Base-by-base conservation (phyloP, 2,329 filamentous ascomycete species). In the Colletotrichum sidae region DNA sequence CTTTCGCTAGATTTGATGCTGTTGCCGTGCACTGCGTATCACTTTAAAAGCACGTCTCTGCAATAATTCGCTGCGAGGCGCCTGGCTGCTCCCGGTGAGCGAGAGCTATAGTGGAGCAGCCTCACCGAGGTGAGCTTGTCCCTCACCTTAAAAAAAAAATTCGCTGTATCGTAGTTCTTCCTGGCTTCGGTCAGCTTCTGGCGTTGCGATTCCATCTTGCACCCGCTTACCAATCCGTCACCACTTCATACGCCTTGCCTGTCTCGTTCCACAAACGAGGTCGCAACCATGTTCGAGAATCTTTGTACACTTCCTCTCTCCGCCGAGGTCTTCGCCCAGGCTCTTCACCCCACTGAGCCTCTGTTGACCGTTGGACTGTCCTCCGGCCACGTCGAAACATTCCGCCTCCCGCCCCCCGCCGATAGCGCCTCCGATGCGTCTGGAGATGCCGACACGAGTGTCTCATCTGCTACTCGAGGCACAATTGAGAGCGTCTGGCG, bases 261-360 rank as follows among this genome's bases (percentile, higher is more conserved):
- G 25, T 53, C 34, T 12, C 12, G 50, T 37, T 12, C 17, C 25
- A 35, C 33, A 55, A 65, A 58, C 52, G 67, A 38, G 39, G 51
- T 44, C 49, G 45, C 55, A 41, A 71, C 69, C 73, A 96, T 96
- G 93, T 93, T 96, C 75, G 94, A 97, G 78, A 97, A 93, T 69
- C 86, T 97, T 69, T 97, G 95, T 84, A 93, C 92, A 34, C 88
- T 98, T 50, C 94, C 94, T 68, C 88, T 98, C 51, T 87, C 88
- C 63, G 87, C 92, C 62, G 96, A 98, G 74, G 84, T 99, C 72
- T 98, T 99, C 80, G 81, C 93, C 2, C 94, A 97, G 78, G 92
- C 91, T 11, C 83, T 97, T 17, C 96, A 99, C 76, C 94, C 96
- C 1, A 87, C 85, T 1, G 89, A 94, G 75, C 93, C 95, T 12